phyloP scores from a whole-genome alignment of 345 rosid species.

The Salix koriyanagi region DNA sequence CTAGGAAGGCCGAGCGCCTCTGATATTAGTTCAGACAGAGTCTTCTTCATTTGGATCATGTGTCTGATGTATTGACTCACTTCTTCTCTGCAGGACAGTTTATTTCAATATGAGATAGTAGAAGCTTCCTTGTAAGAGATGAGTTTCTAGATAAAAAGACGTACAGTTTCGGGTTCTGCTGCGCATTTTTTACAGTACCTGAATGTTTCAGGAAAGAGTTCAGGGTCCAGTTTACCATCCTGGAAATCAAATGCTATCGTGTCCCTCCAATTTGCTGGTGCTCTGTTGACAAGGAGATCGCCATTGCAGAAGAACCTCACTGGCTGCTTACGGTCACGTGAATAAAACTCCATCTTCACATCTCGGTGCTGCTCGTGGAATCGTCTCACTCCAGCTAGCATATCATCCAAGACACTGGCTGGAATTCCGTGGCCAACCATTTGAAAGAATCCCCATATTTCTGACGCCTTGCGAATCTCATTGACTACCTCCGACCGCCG shows the following conservation, averaged over 20 bases:
- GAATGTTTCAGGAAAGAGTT: conserved; percentile 32
- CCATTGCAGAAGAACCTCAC: conserved; percentile 36
- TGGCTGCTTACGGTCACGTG: conserved; percentile 23
- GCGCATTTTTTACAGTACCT: conserved; percentile 26
- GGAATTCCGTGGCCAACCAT: conserved; percentile 47
- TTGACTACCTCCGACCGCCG: conserved; percentile 18
- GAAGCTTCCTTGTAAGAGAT: neutral
- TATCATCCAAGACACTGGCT: conserved; percentile 30
- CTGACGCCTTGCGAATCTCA: conserved; percentile 30
- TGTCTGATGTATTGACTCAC: conserved; percentile 37
- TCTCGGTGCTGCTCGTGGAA: conserved; percentile 48
- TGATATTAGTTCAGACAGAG: conserved; percentile 33
- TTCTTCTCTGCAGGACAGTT: conserved; percentile 27
- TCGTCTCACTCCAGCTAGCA: conserved; percentile 26
- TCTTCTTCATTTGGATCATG: conserved; percentile 24
- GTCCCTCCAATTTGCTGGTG: conserved; percentile 49
- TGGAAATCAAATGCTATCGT: conserved; percentile 38
- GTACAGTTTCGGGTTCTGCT: neutral
- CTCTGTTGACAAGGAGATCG: conserved; percentile 30
- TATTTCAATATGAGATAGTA: neutral
- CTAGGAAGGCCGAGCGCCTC: conserved; percentile 41
- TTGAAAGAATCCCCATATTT: conserved; percentile 51
- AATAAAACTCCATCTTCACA: conserved; percentile 41
- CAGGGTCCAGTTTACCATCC: conserved; percentile 38
- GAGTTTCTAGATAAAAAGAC: neutral